phyloP scores from a whole-genome alignment of 2,329 filamentous ascomycete genomes.

The Blastomyces silverae region DNA sequence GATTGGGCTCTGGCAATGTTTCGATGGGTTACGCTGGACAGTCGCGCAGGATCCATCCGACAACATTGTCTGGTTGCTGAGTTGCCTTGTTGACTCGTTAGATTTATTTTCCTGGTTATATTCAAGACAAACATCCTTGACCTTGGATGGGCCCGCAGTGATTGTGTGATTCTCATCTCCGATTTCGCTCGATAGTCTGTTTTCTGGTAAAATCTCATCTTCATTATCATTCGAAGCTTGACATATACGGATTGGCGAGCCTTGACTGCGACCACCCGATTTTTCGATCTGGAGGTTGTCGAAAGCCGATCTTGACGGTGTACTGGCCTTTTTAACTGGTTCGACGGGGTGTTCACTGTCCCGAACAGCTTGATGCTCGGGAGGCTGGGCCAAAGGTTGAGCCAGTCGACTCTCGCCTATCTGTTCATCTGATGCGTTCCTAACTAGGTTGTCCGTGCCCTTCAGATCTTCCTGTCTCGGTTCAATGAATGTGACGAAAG shows the following conservation, averaged over 20 bases:
- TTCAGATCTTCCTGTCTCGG: background rate
- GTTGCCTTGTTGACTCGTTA: conserved; percentile 25
- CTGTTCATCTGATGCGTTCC: background rate
- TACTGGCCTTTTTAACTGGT: conserved; percentile 2
- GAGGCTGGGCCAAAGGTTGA: background rate
- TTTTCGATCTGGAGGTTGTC: conserved; percentile 3
- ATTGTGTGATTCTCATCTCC: background rate
- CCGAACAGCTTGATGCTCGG: background rate
- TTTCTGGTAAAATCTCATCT: background rate
- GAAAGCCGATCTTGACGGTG: conserved; percentile 3
- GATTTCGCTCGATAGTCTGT: background rate
- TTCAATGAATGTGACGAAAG: background rate
- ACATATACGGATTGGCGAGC: background rate
- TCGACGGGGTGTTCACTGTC: background rate
- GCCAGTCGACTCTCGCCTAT: background rate
- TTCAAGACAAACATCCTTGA: background rate
- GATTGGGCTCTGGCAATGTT: conserved; percentile 22
- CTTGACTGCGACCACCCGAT: conserved; percentile 4
- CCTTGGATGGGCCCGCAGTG: background rate
- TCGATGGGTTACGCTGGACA: conserved; percentile 32
- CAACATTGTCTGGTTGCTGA: conserved; percentile 30
- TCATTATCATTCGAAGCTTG: background rate
- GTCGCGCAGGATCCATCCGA: conserved; percentile 32
- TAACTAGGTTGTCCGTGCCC: background rate
- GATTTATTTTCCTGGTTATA: conserved; percentile 10